Base-by-base conservation (phyloP, 306 rosid genomes). In the Prunus davidiana region DNA sequence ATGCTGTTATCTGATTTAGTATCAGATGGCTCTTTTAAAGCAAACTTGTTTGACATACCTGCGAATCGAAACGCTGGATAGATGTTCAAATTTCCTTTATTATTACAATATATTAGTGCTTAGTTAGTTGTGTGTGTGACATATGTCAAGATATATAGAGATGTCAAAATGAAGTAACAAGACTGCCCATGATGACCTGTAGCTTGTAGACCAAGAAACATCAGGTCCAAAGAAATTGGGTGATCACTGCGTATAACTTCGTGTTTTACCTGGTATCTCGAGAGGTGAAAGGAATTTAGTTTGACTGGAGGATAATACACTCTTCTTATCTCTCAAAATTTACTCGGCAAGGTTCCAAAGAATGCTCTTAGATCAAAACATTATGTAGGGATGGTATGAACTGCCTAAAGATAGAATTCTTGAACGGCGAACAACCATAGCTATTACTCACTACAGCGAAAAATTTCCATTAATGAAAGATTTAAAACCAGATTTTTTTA, bases 391-490 rank as follows among this genome's bases (percentile, higher is more conserved):
- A 38, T 72, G 41, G 30, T n/a, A 56, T 56, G 20, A 38, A 72
- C 4, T 72, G 18, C 67, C 55, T 72, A 72, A 38, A 72, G 12
- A 41, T 34, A 64, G 6, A 56, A 72, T 57, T 72, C 32, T 27
- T 27, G 28, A 27, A 27, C 28, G 1, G 28, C 28, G 28, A 3
- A n/a, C 19, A 71, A 28, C 50, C 16, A 28, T n/a, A 54, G 30
- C 64, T 52, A 52, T 11, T 71, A 71, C 49, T 71, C 27, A 30
- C 63, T 50, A 51, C 46, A 51, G 3, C 6, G 32, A 19, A 54
- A n/a, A 34, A 10, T 1, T 71, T n/a, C 13, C 51, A 12, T 71
- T 71, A 55, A 5, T 54, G 4, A 71, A 71, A 54, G 4, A 54
- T 30, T 10, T 52, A 19, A 71, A 71, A 19, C 18, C 12, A 54